phyloP scores from a whole-genome alignment of 768 basidiomycete genomes.

The Leccinum pellstonianum region DNA sequence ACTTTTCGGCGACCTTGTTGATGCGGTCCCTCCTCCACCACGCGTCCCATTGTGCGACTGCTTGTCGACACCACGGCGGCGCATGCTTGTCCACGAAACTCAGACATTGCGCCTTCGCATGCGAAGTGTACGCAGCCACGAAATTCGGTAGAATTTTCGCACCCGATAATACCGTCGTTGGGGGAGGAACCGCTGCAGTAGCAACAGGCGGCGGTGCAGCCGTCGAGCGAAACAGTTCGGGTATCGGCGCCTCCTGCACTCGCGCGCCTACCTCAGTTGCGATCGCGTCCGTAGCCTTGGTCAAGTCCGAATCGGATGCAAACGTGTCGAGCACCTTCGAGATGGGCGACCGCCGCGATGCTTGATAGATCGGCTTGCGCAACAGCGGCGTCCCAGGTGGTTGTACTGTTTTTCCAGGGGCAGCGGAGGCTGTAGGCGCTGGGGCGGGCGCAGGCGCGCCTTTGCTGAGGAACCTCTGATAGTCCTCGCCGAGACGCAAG shows the following conservation, averaged over 20 bases:
- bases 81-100: constrained; percentile 21
- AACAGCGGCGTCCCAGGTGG: constrained; percentile 37
- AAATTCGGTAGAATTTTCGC: neutral
- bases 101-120: constrained; percentile 7
- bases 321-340: constrained; percentile 53
- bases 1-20: constrained; percentile 51
- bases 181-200: constrained; percentile 5
- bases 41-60: constrained; percentile 19
- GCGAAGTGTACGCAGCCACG: neutral
- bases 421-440: constrained; percentile 19
- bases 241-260: constrained; percentile 36
- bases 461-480: constrained; percentile 60
- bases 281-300: constrained; percentile 49
- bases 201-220: constrained; percentile 19
- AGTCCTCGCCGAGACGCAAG: constrained; percentile 63
- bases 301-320: constrained; percentile 58
- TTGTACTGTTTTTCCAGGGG: constrained; percentile 30
- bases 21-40: constrained; percentile 62
- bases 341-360: constrained; percentile 47
- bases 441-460: constrained; percentile 39
- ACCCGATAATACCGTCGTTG: neutral
- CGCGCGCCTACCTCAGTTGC: constrained; percentile 32
- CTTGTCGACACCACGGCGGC: constrained; percentile 34
- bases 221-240: constrained; percentile 50
- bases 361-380: constrained; percentile 41